Percentiles rank a stretch among this genome's conserved stretches.
Evolutionary conservation across 176 grass and related monocot species (phyloP).

Genomic region (Raddia guianensis): DNA sequence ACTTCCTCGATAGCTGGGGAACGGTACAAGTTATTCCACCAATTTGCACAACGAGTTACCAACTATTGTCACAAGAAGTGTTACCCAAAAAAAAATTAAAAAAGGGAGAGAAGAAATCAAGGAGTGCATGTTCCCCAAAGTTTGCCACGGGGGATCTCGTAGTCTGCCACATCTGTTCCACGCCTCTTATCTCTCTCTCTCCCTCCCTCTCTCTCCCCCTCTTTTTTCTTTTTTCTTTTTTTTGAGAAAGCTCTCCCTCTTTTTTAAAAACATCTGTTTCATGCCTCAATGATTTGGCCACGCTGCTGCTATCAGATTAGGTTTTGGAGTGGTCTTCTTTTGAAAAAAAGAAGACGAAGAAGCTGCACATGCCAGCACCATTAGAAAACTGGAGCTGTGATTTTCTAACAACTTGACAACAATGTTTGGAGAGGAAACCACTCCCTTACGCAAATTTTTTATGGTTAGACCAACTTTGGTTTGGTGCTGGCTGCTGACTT

Average conservation of each 20-base stretch:
- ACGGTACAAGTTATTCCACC: not conserved
- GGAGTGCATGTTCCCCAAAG: not conserved
- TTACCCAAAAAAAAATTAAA: too few relatives aligned
- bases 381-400: slow-evolving; percentile 8
- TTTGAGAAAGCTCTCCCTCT: too few relatives aligned
- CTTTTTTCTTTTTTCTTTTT: too few relatives aligned
- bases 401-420: slow-evolving; percentile 41
- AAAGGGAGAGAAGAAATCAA: not conserved
- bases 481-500: slow-evolving; percentile 40
- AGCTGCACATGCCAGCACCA: slow-evolving; percentile 14
- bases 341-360: not conserved
- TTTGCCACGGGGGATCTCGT: not conserved
- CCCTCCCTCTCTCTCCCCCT: too few relatives aligned
- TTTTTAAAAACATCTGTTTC: not conserved
- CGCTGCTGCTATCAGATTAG: slow-evolving; percentile 23
- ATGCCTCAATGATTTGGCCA: slow-evolving; percentile 44
- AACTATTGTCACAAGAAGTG: not conserved
- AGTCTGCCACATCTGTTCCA: not conserved
- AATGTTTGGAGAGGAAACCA: slow-evolving; percentile 43
- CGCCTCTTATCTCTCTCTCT: not conserved
- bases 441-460: not conserved
- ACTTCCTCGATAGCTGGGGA: too few relatives aligned
- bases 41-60: not conserved
- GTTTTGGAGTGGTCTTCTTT: not conserved
- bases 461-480: slow-evolving; percentile 52